Conservation (phyloP, 768 basidiomycete species). For the Hygrocybe punicea region DNA sequence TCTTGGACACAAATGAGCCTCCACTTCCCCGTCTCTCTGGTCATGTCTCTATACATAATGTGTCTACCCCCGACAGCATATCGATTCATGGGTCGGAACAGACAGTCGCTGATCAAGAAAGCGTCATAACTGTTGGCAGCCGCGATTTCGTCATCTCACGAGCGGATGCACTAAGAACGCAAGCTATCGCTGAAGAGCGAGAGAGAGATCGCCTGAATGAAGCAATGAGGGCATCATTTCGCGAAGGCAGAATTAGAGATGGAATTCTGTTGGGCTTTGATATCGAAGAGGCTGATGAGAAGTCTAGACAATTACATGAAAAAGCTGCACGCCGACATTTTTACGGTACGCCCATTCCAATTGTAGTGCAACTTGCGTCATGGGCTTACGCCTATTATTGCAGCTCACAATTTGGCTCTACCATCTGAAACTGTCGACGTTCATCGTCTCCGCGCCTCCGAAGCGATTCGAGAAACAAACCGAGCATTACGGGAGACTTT, state of each 20-base stretch:
- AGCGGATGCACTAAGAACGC: background rate
- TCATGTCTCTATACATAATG: background rate
- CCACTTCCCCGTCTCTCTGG: background rate
- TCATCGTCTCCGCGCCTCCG: conserved; percentile 46
- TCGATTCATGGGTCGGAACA: background rate
- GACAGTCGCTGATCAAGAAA: background rate
- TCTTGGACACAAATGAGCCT: background rate
- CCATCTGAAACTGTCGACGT: conserved; percentile 43
- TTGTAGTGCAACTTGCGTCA: too few relatives aligned
- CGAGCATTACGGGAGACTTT: conserved; percentile 41
- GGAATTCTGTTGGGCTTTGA: conserved; percentile 39
- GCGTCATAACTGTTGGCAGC: background rate
- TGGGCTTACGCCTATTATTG: background rate
- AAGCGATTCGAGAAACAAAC: conserved; percentile 47
- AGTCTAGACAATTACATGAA: conserved; percentile 39
- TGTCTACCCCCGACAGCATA: background rate
- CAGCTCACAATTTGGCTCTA: conserved; percentile 40
- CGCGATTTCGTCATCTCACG: background rate
- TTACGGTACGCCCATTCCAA: conserved; percentile 44
- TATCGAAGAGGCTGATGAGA: conserved; percentile 35
- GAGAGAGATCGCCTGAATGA: background rate
- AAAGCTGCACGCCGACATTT: conserved; percentile 47
- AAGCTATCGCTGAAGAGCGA: conserved; percentile 1
- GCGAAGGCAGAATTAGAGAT: conserved; percentile 35
- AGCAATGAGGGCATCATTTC: background rate